These are phyloP conservation scores for Secale cereale DNA, from an alignment of 176 grass and related monocot species.

Conservation along the genomic window DNA sequence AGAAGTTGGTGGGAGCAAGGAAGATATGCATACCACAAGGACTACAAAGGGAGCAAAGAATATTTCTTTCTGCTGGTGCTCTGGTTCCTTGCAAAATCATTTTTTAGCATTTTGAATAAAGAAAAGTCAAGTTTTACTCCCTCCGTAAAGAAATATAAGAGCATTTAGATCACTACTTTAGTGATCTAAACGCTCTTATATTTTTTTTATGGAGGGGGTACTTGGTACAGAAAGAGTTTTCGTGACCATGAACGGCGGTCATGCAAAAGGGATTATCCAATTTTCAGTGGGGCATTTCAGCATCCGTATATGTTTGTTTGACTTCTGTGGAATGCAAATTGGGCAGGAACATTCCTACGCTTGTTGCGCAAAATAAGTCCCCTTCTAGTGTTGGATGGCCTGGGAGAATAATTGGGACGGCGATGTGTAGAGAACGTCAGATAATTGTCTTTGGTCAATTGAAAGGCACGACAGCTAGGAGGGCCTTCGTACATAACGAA, in stretches of 20 bases:
- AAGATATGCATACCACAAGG: conserved; percentile 26
- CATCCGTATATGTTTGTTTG: conserved; percentile 22
- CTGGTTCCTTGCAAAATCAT: conserved; percentile 18
- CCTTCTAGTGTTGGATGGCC: conserved; percentile 11
- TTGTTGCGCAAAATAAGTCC: conserved; percentile 9
- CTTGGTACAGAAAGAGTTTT: not conserved
- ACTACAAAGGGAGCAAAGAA: conserved; percentile 32
- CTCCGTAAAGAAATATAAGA: too few species aligned
- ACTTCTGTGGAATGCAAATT: conserved; percentile 32
- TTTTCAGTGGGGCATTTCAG: not conserved
- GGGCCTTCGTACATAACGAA: conserved; percentile 9
- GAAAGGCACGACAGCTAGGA: conserved; percentile 9
- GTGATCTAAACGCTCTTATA: too few species aligned
- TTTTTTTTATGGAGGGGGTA: too few species aligned
- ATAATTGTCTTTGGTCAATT: conserved; percentile 13
- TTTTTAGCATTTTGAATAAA: conserved; percentile 21
- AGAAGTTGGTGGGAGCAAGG: conserved; percentile 20
- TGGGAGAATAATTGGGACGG: conserved; percentile 23
- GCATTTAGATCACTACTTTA: too few species aligned
- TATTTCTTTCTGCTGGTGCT: conserved; percentile 13
- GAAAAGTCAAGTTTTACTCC: conserved; percentile 27
- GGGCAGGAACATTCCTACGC: conserved; percentile 5
- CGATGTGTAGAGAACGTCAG: not conserved
- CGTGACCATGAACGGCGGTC: conserved; percentile 1
- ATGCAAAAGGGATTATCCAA: conserved; percentile 26